Evolutionary conservation across 345 rosid species (phyloP), one percentile per base, ranked within the genome.

Genomic region (Moricandia arvensis): DNA sequence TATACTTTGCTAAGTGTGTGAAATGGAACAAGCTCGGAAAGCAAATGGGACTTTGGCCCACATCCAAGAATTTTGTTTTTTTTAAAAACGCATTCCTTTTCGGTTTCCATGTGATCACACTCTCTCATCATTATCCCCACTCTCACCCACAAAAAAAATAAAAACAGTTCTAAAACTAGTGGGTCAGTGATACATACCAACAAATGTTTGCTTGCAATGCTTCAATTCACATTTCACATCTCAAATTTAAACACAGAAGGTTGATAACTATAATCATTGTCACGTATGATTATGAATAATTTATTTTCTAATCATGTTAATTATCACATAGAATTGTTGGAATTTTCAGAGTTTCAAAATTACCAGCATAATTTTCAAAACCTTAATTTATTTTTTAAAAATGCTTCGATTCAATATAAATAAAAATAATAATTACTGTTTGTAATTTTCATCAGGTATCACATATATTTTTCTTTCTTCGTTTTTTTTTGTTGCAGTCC

Each of bases 51-150:
- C 12, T 31, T 60, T 59, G 64, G 38, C 64, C 64, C 64, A 59
- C 64, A 31, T 1, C 7, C 6, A 47, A 12, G 24, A 30, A 30
- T n/a, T 31, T 59, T 59, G 18, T 55, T 24, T 43, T 27, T 18
- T 58, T 12, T 13, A 30, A n/a, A n/a, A 57, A 13, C 35, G 64
- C 64, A 55, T 31, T 60, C 41, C 41, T 31, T 60, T 60, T 4
- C 24, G 64, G 41, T 26, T 58, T 60, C 41, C 64, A 60, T 60
- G 64, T 60, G 64, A 60, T 60, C 64, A 60, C 64, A 60, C 64
- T 15, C 64, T 60, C 64, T 60, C 41, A 60, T 60, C 41, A 60
- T 60, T 60, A 60, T 33, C 64, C 64, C 64, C 64, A 60, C 41
- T 60, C 18, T 59, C 41, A 58, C 51, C 47, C 47, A 0, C 6